Evolutionary conservation across 140 eudicot genomes (phyloP), one percentile per base, ranked within the genome.

Genomic region (Flaveria floridana): DNA sequence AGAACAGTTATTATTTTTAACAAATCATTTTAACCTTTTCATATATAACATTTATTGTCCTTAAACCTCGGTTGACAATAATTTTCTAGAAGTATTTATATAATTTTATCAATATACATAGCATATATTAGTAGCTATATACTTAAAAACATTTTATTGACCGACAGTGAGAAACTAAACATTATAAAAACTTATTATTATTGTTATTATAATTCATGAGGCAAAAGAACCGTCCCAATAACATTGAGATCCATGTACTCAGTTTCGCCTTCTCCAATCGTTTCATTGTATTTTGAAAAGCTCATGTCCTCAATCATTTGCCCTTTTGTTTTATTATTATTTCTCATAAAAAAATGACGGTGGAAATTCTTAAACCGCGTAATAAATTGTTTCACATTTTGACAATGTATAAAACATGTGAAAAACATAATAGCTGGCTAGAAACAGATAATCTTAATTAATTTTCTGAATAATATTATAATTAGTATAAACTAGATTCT

Each of bases 261-360:
- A 80, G 58, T 80, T 80, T 47, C 41, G 41, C 41, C 1, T 34
- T 34, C 41, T 6, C 41, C 41, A 34, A 34, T 34, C 41, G 8
- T 34, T 34, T 34, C 4, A 34, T 34, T 34, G 41, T 34, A 34
- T 6, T 34, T 6, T 34, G 0, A 34, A 34, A 34, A 34, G 41
- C 41, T 34, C 84, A 80, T 23, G 80, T 80, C 48, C 51, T 68
- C 80, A 80, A 80, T 80, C 80, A 80, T 80, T 74, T 68, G 19
- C 66, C 7, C 68, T 51, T 68, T 16, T 61, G 18, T 74, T 57
- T 74, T 30, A 51, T 51, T 30, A 7, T 2, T 55, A 34, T 34
- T 34, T 34, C 41, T 13, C 62, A 6, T 14, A 39, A 71, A 12
- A 28, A 11, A 51, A 34, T 71, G 84, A 74, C 84, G 84, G 84